Conservation (phyloP, 306 rosid species). For the barrel medic (Medicago truncatula) region MtrunA17r5.0-ANR NC_053045.1:60280001-60280500, state of each 20-base stretch:
- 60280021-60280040: conserved; percentile 42
- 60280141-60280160: conserved; percentile 52
- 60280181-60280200: conserved; percentile 49
- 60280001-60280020: conserved; percentile 47
- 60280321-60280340: conserved; percentile 65
- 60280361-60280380: conserved; percentile 63
- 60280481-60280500: conserved; percentile 55
- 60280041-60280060: conserved; percentile 42
- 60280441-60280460: conserved; percentile 38
- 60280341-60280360: conserved; percentile 66
- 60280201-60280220: conserved; percentile 51
- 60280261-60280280: conserved; percentile 60
- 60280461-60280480: conserved; percentile 36
- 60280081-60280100: conserved; percentile 51
- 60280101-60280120: conserved; percentile 57
- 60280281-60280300: conserved; percentile 67
- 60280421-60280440: conserved; percentile 54
- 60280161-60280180: conserved; percentile 43
- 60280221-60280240: conserved; percentile 48
- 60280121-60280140: conserved; percentile 54
- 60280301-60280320: conserved; percentile 76
- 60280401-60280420: conserved; percentile 76
- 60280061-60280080: conserved; percentile 41
- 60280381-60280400: conserved; percentile 58
- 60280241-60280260: conserved; percentile 62